A percentile compares a stretch with the other conserved stretches of the same genome.
Conservation (phyloP, 2,329 filamentous ascomycete genomes). For the Dactylella cylindrospora region DNA sequence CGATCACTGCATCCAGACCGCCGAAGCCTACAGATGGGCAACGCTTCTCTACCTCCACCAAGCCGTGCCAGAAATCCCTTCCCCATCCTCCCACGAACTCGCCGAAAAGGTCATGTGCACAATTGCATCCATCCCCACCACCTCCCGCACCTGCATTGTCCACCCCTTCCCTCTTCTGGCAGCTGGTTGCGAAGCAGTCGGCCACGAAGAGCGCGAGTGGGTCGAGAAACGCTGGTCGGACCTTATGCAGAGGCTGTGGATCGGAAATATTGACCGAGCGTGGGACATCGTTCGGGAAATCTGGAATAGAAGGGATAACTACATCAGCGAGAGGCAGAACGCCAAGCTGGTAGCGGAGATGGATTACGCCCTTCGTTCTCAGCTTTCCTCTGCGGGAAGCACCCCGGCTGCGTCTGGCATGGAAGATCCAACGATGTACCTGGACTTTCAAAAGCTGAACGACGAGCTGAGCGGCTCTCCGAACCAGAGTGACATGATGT, state of each 20-base stretch:
- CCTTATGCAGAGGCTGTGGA: conserved; percentile 64
- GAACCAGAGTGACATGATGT: conserved; percentile 28
- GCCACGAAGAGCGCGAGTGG: conserved; percentile 64
- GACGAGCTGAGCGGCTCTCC: conserved; percentile 28
- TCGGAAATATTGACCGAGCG: conserved; percentile 68
- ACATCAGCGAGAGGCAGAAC: conserved; percentile 48
- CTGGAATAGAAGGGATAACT: conserved; percentile 63
- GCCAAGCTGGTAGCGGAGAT: conserved; percentile 53
- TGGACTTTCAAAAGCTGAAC: conserved; percentile 40
- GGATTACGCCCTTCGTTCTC: conserved; percentile 49
- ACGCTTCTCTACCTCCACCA: conserved; percentile 68
- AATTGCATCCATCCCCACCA: conserved; percentile 65
- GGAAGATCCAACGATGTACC: conserved; percentile 41
- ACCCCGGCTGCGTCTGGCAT: conserved; percentile 35
- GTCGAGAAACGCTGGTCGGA: conserved; percentile 64
- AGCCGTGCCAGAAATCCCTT: conserved; percentile 68
- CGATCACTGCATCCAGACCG: conserved; percentile 64
- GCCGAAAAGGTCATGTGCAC: conserved; percentile 64
- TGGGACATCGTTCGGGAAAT: conserved; percentile 67
- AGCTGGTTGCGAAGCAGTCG: conserved; percentile 65
- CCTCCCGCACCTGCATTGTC: conserved; percentile 65
- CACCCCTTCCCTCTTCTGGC: conserved; percentile 70
- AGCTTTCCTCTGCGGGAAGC: conserved; percentile 42
- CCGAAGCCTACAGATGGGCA: conserved; percentile 67
- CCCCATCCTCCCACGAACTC: conserved; percentile 60